phyloP scores from a whole-genome alignment of 306 rosid species.

The Glycine latifolia region DNA sequence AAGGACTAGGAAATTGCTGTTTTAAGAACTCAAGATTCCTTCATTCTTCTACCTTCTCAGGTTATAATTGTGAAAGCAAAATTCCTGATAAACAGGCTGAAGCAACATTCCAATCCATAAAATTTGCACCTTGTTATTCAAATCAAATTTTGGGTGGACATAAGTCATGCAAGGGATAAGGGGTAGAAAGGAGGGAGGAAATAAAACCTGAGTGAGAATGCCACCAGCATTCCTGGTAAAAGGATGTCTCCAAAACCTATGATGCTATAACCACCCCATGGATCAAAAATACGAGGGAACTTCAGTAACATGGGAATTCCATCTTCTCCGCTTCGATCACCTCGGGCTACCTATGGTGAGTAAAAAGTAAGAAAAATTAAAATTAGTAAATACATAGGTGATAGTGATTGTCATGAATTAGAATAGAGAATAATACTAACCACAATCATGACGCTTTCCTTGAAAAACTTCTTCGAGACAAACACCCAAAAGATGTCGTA shows the following conservation, averaged over 20 bases:
- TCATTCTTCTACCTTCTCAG: constrained; percentile 1
- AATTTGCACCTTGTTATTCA: constrained; percentile 11
- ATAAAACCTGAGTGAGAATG: constrained; percentile 86
- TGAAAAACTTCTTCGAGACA: constrained; percentile 80
- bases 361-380: constrained; percentile 13
- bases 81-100: background rate
- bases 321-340: constrained; percentile 91
- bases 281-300: constrained; percentile 90
- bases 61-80: background rate
- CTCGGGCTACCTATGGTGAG: constrained; percentile 81
- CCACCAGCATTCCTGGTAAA: constrained; percentile 89
- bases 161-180: constrained; percentile 33
- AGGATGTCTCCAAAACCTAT: constrained; percentile 98
- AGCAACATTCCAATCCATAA: constrained; percentile 36
- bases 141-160: constrained; percentile 6
- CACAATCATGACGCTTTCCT: constrained; percentile 98
- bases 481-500: constrained; percentile 98
- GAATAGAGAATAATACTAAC: constrained; percentile 61
- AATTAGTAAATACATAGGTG: constrained; percentile 31
- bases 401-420: background rate
- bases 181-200: constrained; percentile 30
- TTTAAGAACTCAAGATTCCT: constrained; percentile 8
- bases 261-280: constrained; percentile 98
- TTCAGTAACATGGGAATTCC: constrained; percentile 97
- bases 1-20: constrained; percentile 3